A percentile compares a stretch with the other conserved stretches of the same genome.
phyloP scores from a whole-genome alignment of 352 stramenopile species.

The Plasmopara viticola region DNA sequence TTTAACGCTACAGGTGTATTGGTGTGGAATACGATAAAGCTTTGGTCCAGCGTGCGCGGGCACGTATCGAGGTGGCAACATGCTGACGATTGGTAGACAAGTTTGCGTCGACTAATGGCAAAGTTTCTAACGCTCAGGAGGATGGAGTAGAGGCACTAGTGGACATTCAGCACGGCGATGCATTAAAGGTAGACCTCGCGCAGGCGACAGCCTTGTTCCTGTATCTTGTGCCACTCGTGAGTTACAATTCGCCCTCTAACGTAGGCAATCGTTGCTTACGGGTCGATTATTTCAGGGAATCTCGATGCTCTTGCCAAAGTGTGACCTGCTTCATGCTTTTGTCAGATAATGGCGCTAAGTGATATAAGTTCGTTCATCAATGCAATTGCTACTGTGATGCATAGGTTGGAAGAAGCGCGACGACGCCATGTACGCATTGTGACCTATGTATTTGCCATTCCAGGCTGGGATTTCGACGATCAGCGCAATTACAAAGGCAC shows the following conservation, averaged over 20 bases:
- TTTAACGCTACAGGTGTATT: conserved; percentile 35
- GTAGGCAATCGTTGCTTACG: conserved; percentile 6
- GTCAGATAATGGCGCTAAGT: neutral
- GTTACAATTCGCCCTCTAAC: conserved; percentile 12
- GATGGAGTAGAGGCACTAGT: conserved; percentile 37
- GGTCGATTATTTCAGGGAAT: conserved; percentile 36
- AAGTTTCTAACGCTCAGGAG: conserved; percentile 24
- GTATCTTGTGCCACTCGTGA: conserved; percentile 73
- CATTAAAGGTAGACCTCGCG: conserved; percentile 52
- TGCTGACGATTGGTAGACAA: conserved; percentile 1
- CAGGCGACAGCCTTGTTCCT: conserved; percentile 66
- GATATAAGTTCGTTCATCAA: neutral
- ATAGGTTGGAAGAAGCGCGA: conserved; percentile 63
- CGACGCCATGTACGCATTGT: conserved; percentile 57
- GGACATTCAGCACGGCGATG: conserved; percentile 56
- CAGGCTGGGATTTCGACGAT: conserved; percentile 50
- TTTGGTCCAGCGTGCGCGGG: conserved; percentile 41
- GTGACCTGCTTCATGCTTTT: conserved; percentile 3
- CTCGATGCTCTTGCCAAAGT: conserved; percentile 70
- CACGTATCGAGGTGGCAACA: conserved; percentile 34
- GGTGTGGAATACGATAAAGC: conserved; percentile 73
- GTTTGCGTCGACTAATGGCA: conserved; percentile 4
- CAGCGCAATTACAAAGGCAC: conserved; percentile 78
- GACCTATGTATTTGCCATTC: conserved; percentile 80
- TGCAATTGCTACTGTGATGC: conserved; percentile 1